These are phyloP conservation scores for Neurospora sublineolata DNA, from an alignment of 495 filamentous ascomycete genomes.

Conservation along the genomic window DNA sequence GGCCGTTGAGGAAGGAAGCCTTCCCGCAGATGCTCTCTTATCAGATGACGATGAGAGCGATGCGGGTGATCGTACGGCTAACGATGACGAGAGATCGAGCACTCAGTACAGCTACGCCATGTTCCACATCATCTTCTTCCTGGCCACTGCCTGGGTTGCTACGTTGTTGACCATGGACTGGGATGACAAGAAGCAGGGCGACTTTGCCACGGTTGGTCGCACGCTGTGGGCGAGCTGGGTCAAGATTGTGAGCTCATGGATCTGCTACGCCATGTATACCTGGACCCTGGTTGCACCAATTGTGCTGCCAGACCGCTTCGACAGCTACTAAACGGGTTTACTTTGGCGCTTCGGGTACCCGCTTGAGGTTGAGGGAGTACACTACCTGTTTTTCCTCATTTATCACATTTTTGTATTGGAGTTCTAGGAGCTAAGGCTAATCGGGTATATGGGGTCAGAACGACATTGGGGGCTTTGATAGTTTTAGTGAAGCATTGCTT, in stretches of 20 bases:
- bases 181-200: conserved; percentile 46
- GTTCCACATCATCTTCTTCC: conserved; percentile 96
- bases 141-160: conserved; percentile 91
- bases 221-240: conserved; percentile 99
- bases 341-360: background rate
- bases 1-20: conserved; percentile 79
- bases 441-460: background rate
- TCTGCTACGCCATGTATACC: conserved; percentile 86
- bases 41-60: conserved; percentile 64
- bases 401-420: background rate
- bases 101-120: conserved; percentile 95
- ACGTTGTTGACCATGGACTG: conserved; percentile 82
- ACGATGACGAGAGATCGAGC: conserved; percentile 76
- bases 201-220: conserved; percentile 83
- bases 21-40: conserved; percentile 83
- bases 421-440: background rate
- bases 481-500: background rate
- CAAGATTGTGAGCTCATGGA: conserved; percentile 96
- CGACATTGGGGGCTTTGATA: background rate
- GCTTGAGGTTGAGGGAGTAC: background rate
- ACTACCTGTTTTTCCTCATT: background rate
- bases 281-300: conserved; percentile 89
- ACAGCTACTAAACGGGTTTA: conserved; percentile 23
- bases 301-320: conserved; percentile 77
- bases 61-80: conserved; percentile 46